Conservation (phyloP, 106 monocot genomes). For the Allium fistulosum region DNA sequence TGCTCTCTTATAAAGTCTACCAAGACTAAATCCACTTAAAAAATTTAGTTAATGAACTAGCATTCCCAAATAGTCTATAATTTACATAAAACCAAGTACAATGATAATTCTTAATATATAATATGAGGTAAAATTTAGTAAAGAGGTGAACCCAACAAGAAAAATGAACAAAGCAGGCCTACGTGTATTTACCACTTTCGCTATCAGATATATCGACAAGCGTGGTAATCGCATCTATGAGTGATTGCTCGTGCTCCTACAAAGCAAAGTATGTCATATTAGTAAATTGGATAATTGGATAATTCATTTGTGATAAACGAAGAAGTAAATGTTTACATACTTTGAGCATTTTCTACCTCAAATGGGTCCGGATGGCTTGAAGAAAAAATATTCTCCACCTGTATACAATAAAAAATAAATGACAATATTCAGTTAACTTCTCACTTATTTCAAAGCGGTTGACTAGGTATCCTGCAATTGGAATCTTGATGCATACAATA, state of each 20-base stretch:
- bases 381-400: slow-evolving; percentile 63
- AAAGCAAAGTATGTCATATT: not conserved
- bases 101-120: not conserved
- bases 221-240: slow-evolving; percentile 66
- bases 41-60: too few species aligned
- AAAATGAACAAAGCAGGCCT: not conserved
- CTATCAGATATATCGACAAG: slow-evolving; percentile 72
- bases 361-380: slow-evolving; percentile 42
- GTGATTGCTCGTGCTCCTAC: slow-evolving; percentile 89
- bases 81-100: not conserved
- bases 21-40: too few species aligned
- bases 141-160: not conserved
- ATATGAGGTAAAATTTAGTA: not conserved
- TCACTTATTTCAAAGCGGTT: too few species aligned
- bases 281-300: not conserved
- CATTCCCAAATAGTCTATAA: not conserved
- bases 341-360: slow-evolving; percentile 56
- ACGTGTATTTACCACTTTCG: slow-evolving; percentile 69
- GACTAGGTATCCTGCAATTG: too few species aligned
- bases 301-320: not conserved
- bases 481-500: too few species aligned
- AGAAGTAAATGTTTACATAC: slow-evolving; percentile 18
- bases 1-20: too few species aligned
- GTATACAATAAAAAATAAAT: not conserved
- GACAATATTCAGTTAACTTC: too few species aligned